These are phyloP conservation scores for Exserohilum rostratum DNA, from an alignment of 2,329 filamentous ascomycete species.

Conservation along the genomic window DNA sequence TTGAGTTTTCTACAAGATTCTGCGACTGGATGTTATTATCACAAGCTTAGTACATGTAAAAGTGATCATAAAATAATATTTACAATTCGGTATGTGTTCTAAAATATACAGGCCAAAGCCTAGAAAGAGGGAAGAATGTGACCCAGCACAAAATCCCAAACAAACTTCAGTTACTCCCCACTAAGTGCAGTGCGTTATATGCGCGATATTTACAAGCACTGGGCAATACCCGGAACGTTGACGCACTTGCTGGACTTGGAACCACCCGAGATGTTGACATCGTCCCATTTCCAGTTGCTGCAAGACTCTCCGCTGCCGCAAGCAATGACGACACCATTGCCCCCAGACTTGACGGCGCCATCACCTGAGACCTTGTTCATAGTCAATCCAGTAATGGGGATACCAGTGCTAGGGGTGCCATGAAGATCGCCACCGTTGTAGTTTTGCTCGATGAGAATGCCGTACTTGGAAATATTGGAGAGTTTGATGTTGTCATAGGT, in stretches of 20 bases:
- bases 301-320: slow-evolving; percentile 57
- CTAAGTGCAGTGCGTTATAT: neutral
- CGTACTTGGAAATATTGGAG: slow-evolving; percentile 50
- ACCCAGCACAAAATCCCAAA: neutral
- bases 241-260: slow-evolving; percentile 42
- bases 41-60: no score
- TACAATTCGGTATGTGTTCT: no score
- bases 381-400: slow-evolving; percentile 53
- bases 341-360: slow-evolving; percentile 35
- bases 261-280: slow-evolving; percentile 50
- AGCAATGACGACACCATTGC: slow-evolving; percentile 60
- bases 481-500: slow-evolving; percentile 56
- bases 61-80: no score
- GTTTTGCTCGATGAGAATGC: slow-evolving; percentile 59
- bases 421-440: slow-evolving; percentile 56
- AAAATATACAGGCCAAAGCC: neutral
- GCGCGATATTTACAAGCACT: slow-evolving; percentile 22
- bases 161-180: neutral
- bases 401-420: slow-evolving; percentile 53
- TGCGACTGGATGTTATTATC: no score
- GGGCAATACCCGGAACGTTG: slow-evolving; percentile 41
- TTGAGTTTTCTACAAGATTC: no score
- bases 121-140: neutral
- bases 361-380: slow-evolving; percentile 46
- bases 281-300: slow-evolving; percentile 61